These are phyloP conservation scores for Colletotrichum melonis DNA, from an alignment of 2,329 filamentous ascomycete genomes.

Conservation along the genomic window DNA sequence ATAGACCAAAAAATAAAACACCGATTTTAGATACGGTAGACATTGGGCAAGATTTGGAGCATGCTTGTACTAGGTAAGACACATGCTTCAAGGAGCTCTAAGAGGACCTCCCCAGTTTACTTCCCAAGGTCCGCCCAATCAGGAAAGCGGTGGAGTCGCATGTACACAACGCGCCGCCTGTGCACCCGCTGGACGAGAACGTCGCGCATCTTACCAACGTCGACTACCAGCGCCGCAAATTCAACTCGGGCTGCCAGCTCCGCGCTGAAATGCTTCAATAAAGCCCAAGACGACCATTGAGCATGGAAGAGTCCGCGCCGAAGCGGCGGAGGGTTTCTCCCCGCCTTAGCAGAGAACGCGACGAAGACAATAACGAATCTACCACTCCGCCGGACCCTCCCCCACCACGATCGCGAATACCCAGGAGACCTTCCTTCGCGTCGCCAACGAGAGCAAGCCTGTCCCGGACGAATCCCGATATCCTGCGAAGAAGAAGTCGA, in stretches of 20 bases:
- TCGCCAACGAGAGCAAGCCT: conserved; percentile 76
- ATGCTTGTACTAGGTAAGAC: neutral
- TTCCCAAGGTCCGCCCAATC: neutral
- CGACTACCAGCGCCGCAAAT: no score
- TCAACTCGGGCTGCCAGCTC: neutral
- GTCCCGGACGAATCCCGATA: conserved; percentile 69
- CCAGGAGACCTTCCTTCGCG: conserved; percentile 67
- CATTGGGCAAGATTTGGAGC: neutral
- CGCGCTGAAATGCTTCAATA: neutral
- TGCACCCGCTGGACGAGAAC: neutral
- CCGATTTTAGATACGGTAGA: no score
- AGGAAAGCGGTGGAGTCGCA: conserved; percentile 40
- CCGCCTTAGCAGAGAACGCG: conserved; percentile 49
- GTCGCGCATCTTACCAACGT: neutral
- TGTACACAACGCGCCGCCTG: conserved; percentile 25
- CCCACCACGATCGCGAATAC: conserved; percentile 40
- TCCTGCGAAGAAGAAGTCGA: conserved; percentile 50
- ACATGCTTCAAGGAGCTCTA: no score
- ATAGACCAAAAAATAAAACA: no score
- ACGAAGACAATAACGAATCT: conserved; percentile 43
- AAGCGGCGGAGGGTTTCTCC: conserved; percentile 75
- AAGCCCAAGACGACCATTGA: neutral
- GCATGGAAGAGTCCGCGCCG: conserved; percentile 66
- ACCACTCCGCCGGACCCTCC: conserved; percentile 48
- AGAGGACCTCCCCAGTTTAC: conserved; percentile 4